phyloP scores from a whole-genome alignment of 352 stramenopile species.

The Ophiocytium majus region DNA sequence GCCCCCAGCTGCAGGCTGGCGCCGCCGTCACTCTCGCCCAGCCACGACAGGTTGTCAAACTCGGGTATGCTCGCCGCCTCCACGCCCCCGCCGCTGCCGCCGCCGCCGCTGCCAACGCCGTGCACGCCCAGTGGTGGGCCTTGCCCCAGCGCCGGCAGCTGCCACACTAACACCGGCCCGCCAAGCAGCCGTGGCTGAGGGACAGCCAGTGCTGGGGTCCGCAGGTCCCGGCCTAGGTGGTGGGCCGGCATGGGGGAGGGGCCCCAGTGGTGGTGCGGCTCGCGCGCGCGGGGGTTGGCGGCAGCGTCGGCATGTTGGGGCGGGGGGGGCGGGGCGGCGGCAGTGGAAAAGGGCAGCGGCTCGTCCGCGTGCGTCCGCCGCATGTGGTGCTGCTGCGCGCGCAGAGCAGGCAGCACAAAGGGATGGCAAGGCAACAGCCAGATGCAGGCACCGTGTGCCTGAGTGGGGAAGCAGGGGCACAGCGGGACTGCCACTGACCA shows the following conservation, averaged over 20 bases:
- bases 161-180: neutral
- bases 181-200: neutral
- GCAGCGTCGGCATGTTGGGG: neutral
- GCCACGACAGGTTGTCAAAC: neutral
- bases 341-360: neutral
- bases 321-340: too few species aligned
- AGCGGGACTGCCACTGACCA: too few species aligned
- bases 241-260: neutral
- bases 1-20: neutral
- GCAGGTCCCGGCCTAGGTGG: neutral
- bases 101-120: too few species aligned
- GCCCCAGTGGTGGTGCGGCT: neutral
- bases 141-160: neutral
- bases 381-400: neutral
- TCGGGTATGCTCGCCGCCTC: neutral
- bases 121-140: neutral
- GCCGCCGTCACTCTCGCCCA: neutral
- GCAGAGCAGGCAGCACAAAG: too few species aligned
- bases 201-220: neutral
- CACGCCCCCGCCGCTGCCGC: too few species aligned
- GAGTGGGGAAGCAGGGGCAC: too few species aligned
- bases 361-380: neutral
- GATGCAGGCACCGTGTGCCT: too few species aligned
- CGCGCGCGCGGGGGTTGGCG: neutral
- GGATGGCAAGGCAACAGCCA: too few species aligned